These are phyloP conservation scores for Malbranchea cinnamomea DNA, from an alignment of 2,329 filamentous ascomycete species.

Conservation along the genomic window DNA sequence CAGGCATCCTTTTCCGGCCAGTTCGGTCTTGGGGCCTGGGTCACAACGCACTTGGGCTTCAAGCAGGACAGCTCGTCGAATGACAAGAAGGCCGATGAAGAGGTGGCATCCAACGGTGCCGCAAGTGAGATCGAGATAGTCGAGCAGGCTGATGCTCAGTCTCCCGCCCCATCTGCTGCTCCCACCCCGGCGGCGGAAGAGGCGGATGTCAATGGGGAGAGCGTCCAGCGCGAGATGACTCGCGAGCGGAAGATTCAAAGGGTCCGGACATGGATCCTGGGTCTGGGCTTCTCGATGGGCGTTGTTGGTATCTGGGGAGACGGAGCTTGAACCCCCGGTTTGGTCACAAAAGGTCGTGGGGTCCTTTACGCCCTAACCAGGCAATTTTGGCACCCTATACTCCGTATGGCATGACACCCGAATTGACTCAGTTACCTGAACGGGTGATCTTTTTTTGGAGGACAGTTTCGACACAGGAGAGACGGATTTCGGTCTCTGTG, in stretches of 20 bases:
- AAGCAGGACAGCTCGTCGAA: not conserved
- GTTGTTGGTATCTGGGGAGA: conserved; percentile 37
- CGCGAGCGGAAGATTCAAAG: conserved; percentile 25
- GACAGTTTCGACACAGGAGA: no score
- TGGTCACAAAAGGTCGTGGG: no score
- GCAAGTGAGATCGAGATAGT: conserved; percentile 11
- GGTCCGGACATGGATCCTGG: conserved; percentile 24
- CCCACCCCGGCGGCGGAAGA: conserved; percentile 11
- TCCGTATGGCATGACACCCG: no score
- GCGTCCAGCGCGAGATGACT: conserved; percentile 29
- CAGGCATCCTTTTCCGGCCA: no score
- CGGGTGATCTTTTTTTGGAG: no score
- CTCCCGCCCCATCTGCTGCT: conserved; percentile 1
- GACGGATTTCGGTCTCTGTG: no score
- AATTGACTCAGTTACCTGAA: no score
- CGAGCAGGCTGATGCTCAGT: conserved; percentile 8
- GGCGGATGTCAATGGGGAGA: conserved; percentile 31
- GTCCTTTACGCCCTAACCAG: no score
- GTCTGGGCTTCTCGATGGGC: conserved; percentile 29
- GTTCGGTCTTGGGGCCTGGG: conserved; percentile 4
- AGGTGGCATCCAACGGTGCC: conserved; percentile 8
- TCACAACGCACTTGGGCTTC: not conserved
- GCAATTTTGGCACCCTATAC: no score
- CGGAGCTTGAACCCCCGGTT: conserved; percentile 20
- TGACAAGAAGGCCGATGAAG: conserved; percentile 7